Percentiles rank a stretch among this genome's conserved stretches.
These are phyloP conservation scores for Orbilia brochopaga DNA, from an alignment of 2,329 filamentous ascomycete species.

Conservation along the genomic window DNA sequence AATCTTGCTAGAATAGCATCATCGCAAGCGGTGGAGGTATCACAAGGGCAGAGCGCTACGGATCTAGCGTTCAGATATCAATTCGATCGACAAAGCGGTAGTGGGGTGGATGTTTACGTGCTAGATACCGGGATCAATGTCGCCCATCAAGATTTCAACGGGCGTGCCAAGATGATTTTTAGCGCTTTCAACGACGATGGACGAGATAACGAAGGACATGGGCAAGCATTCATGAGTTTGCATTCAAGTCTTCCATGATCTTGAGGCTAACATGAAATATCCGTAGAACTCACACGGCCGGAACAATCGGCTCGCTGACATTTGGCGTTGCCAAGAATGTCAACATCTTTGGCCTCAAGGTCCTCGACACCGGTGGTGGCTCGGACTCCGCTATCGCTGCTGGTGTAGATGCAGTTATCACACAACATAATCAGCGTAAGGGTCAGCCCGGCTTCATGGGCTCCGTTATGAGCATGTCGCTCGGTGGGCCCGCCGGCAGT, in stretches of 20 bases:
- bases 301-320: slow-evolving; percentile 54
- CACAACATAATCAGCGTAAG: slow-evolving; percentile 60
- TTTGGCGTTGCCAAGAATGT: slow-evolving; percentile 62
- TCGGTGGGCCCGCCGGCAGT: slow-evolving; percentile 61
- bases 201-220: slow-evolving; percentile 60
- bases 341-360: slow-evolving; percentile 61
- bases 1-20: slow-evolving; percentile 56
- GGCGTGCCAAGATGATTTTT: slow-evolving; percentile 53
- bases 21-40: slow-evolving; percentile 52
- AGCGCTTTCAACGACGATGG: slow-evolving; percentile 60
- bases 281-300: slow-evolving; percentile 54
- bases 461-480: slow-evolving; percentile 65
- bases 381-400: slow-evolving; percentile 58
- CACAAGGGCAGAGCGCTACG: slow-evolving; percentile 52
- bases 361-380: slow-evolving; percentile 57
- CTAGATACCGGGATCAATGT: slow-evolving; percentile 60
- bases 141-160: slow-evolving; percentile 55
- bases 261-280: slow-evolving; percentile 51
- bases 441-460: slow-evolving; percentile 56
- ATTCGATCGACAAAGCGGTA: slow-evolving; percentile 57
- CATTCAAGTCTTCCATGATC: slow-evolving; percentile 58
- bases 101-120: slow-evolving; percentile 61
- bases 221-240: slow-evolving; percentile 62
- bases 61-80: slow-evolving; percentile 58
- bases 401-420: slow-evolving; percentile 59